Conservation (phyloP, 73 alveolate genomes). For the Uronychia binucleata region DNA sequence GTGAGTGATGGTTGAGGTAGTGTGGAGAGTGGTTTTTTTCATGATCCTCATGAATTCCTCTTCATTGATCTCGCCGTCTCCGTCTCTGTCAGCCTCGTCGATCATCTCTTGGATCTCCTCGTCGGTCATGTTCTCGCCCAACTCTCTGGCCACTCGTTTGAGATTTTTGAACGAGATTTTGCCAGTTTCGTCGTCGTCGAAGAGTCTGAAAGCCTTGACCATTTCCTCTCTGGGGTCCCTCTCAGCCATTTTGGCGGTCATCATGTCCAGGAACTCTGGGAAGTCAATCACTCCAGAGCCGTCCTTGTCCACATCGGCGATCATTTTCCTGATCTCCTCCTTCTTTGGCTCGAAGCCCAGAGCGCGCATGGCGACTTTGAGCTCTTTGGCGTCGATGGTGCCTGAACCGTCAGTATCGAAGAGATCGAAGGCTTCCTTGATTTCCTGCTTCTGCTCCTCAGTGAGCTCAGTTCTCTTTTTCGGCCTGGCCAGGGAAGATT, state of each 20-base stretch:
- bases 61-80: constrained; percentile 85
- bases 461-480: constrained; percentile 84
- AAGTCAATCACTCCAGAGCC: constrained; percentile 87
- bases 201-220: constrained; percentile 88
- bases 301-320: constrained; percentile 87
- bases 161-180: constrained; percentile 86
- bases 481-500: constrained; percentile 51
- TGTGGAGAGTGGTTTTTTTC: constrained; percentile 86
- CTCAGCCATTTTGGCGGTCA: constrained; percentile 96
- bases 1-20: too few species aligned
- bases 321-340: constrained; percentile 92
- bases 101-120: constrained; percentile 92
- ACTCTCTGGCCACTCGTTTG: constrained; percentile 89
- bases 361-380: constrained; percentile 99
- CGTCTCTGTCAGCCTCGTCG: constrained; percentile 92
- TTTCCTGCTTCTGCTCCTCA: constrained; percentile 91
- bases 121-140: constrained; percentile 92
- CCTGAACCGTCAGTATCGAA: constrained; percentile 95
- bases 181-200: constrained; percentile 92
- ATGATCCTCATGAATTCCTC: constrained; percentile 90
- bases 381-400: constrained; percentile 95
- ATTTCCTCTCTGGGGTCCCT: constrained; percentile 93
- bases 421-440: constrained; percentile 92
- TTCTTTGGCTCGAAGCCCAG: constrained; percentile 99
- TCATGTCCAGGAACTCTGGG: constrained; percentile 85